These are phyloP conservation scores for Camelina hispida DNA, from an alignment of 345 rosid genomes.

Conservation along the genomic window DNA sequence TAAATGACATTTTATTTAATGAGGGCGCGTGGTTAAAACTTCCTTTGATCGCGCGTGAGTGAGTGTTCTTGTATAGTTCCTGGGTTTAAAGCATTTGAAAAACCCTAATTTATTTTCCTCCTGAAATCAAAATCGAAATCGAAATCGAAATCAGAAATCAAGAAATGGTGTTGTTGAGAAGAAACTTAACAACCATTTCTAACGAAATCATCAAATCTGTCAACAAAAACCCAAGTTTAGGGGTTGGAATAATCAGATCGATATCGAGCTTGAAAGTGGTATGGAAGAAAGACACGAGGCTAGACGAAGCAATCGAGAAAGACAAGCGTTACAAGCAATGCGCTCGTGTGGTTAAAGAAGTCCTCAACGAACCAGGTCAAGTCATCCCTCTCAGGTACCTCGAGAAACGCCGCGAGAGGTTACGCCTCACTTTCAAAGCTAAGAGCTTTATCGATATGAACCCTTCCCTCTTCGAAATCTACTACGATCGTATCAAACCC, in stretches of 20 bases:
- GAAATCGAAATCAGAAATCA: neutral
- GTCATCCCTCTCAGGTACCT: conserved; percentile 76
- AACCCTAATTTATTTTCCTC: conserved; percentile 19
- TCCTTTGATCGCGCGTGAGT: conserved; percentile 1
- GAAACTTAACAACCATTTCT: conserved; percentile 39
- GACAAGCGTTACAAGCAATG: conserved; percentile 71
- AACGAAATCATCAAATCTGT: conserved; percentile 36
- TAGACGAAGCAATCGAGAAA: conserved; percentile 73
- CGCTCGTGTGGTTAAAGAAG: conserved; percentile 74
- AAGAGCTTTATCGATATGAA: conserved; percentile 59
- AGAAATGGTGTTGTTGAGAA: conserved; percentile 25
- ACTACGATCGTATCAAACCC: conserved; percentile 69
- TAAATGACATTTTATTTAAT: too few species aligned
- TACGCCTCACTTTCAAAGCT: conserved; percentile 59
- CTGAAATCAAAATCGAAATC: neutral
- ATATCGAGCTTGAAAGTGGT: conserved; percentile 82
- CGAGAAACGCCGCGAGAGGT: conserved; percentile 74
- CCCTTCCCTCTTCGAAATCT: conserved; percentile 64
- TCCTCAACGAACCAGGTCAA: conserved; percentile 80
- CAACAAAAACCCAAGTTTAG: neutral
- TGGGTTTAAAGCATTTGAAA: conserved; percentile 8
- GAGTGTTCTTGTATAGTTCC: neutral
- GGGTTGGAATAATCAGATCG: conserved; percentile 33
- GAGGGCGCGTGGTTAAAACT: neutral
- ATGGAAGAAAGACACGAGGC: conserved; percentile 74